Percentiles rank a stretch among this genome's conserved stretches.
Evolutionary conservation across 768 basidiomycete species (phyloP).

Genomic region (Tricholoma matsutake): DNA sequence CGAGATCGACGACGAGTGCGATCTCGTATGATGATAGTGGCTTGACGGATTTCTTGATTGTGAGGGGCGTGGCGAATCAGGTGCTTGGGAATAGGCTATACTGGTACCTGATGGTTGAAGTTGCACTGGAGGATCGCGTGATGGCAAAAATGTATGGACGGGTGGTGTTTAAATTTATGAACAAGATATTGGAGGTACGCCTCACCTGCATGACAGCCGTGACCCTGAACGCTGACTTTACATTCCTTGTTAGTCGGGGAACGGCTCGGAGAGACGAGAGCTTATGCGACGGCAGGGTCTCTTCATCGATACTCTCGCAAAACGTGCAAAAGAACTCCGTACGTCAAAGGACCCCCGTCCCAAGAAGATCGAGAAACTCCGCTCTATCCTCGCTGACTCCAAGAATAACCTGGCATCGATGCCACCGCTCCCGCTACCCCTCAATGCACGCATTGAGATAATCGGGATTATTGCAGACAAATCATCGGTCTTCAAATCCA

Average conservation of each 20-base stretch:
- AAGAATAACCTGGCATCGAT: slow-evolving; percentile 84
- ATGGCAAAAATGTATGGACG: slow-evolving; percentile 93
- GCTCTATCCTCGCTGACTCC: slow-evolving; percentile 77
- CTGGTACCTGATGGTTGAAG: slow-evolving; percentile 98
- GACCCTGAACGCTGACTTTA: not conserved
- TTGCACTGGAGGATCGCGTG: slow-evolving; percentile 79
- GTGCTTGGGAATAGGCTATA: slow-evolving; percentile 89
- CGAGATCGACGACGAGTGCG: slow-evolving; percentile 68
- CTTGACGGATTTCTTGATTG: slow-evolving; percentile 87
- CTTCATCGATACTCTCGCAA: slow-evolving; percentile 81
- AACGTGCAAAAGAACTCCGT: slow-evolving; percentile 83
- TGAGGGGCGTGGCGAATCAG: slow-evolving; percentile 76
- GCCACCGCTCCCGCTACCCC: slow-evolving; percentile 79
- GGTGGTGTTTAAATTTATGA: slow-evolving; percentile 89
- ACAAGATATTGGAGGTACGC: slow-evolving; percentile 78
- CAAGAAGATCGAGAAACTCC: slow-evolving; percentile 96
- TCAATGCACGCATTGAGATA: slow-evolving; percentile 83
- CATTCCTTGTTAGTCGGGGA: slow-evolving; percentile 47
- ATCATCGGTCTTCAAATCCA: slow-evolving; percentile 96
- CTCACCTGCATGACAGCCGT: not conserved
- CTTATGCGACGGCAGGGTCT: slow-evolving; percentile 90
- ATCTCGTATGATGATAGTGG: slow-evolving; percentile 91
- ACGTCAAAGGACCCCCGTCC: slow-evolving; percentile 90
- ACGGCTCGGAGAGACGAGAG: slow-evolving; percentile 80
- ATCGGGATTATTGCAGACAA: slow-evolving; percentile 89